Percentiles rank a stretch among this genome's conserved stretches.
These are phyloP conservation scores for Vairimorpha ceranae DNA, from an alignment of 371 early-diverging fungal genomes.

Conservation along the genomic window DNA sequence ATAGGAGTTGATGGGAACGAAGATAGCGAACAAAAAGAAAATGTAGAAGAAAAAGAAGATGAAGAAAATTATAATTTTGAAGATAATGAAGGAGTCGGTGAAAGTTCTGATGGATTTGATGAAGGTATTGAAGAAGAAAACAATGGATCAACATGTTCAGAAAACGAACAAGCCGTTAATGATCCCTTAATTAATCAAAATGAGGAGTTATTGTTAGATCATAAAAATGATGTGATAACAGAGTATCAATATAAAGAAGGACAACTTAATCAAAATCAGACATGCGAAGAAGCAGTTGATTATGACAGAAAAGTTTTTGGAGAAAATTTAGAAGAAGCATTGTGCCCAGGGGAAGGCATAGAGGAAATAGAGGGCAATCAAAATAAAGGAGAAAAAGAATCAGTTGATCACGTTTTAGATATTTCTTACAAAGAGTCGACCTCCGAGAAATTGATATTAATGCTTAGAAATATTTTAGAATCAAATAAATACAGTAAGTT, in stretches of 20 bases:
- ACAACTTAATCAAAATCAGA: conserved; percentile 46
- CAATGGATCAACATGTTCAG: neutral
- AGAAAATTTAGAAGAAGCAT: conserved; percentile 33
- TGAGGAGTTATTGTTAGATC: conserved; percentile 16
- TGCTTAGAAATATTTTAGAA: conserved; percentile 84
- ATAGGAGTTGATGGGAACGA: conserved; percentile 42
- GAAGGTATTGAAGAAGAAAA: neutral
- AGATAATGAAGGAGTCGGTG: conserved; percentile 29
- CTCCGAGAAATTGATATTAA: conserved; percentile 61
- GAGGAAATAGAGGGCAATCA: conserved; percentile 48
- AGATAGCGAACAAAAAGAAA: conserved; percentile 36
- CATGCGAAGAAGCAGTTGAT: conserved; percentile 43
- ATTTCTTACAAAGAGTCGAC: conserved; percentile 7
- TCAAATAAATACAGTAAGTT: conserved; percentile 87
- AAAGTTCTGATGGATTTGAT: neutral
- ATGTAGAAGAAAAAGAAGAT: conserved; percentile 38
- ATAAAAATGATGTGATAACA: conserved; percentile 23
- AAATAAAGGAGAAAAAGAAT: conserved; percentile 25
- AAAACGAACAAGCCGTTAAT: conserved; percentile 4
- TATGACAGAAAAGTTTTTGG: conserved; percentile 55
- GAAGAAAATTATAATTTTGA: conserved; percentile 35
- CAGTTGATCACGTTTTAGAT: conserved; percentile 13
- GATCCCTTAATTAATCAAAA: neutral
- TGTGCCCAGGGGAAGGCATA: conserved; percentile 47
- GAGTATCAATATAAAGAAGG: conserved; percentile 46